These are phyloP conservation scores for Citrus glauca DNA, from an alignment of 345 rosid species.

Conservation along the genomic window DNA sequence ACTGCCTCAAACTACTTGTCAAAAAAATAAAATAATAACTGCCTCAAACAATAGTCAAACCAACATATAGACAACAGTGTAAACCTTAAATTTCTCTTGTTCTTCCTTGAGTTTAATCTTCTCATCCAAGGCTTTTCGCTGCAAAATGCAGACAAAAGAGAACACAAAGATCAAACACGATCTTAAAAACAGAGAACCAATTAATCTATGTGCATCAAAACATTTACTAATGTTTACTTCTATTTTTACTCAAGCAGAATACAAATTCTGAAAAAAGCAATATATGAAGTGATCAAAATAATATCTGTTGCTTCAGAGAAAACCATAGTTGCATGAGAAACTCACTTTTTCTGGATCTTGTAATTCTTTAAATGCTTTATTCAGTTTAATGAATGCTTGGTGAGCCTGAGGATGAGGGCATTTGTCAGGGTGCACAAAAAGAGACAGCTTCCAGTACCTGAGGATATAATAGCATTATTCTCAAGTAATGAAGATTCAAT, in stretches of 20 bases:
- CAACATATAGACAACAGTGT: slow-evolving; percentile 13
- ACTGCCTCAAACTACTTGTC: background rate
- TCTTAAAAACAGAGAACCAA: background rate
- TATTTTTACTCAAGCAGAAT: background rate
- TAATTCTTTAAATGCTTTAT: slow-evolving; percentile 85
- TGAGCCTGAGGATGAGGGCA: slow-evolving; percentile 97
- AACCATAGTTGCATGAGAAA: background rate
- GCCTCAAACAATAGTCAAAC: background rate
- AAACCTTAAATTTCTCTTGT: slow-evolving; percentile 80
- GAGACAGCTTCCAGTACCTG: slow-evolving; percentile 96
- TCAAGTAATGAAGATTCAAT: background rate
- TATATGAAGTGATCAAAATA: background rate
- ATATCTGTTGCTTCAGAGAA: background rate
- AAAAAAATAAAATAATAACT: background rate
- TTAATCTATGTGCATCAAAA: background rate
- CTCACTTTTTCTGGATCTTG: slow-evolving; percentile 93
- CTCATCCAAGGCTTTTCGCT: slow-evolving; percentile 88
- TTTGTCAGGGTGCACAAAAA: slow-evolving; percentile 92
- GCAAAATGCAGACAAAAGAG: slow-evolving; percentile 17
- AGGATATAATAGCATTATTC: background rate
- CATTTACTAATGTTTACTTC: background rate
- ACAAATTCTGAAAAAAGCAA: background rate
- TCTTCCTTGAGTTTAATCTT: slow-evolving; percentile 88
- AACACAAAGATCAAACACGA: background rate
- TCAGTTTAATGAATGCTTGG: slow-evolving; percentile 75